phyloP scores from a whole-genome alignment of 257 asterid species.

The Leonotis leonurus region DNA sequence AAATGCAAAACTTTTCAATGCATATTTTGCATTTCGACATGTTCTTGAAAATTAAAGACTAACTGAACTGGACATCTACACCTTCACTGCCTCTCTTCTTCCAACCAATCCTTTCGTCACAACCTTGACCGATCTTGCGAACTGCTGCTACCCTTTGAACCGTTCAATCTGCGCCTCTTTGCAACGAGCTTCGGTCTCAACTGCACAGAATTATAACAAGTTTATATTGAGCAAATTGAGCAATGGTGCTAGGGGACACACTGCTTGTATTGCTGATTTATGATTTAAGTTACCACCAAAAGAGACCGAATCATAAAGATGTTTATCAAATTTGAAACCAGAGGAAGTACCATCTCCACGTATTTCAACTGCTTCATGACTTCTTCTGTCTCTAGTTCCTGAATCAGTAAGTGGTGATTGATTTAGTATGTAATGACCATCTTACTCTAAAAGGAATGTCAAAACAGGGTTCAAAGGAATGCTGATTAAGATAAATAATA shows the following conservation, averaged over 20 bases:
- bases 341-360: conserved; percentile 56
- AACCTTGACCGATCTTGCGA: conserved; percentile 10
- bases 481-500: no score
- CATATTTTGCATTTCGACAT: no score
- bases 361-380: conserved; percentile 78
- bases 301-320: no score
- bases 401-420: conserved; percentile 24
- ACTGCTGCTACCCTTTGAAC: conserved; percentile 24
- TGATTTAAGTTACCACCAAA: no score
- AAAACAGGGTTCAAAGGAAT: no score
- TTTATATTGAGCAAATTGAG: background rate
- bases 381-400: conserved; percentile 81
- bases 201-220: conserved; percentile 29
- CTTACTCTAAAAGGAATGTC: background rate
- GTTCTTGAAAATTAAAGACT: no score
- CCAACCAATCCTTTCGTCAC: background rate
- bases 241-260: background rate
- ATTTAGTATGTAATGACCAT: background rate
- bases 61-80: conserved; percentile 12
- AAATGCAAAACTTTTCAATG: no score
- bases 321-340: no score
- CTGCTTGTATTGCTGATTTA: no score
- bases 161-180: conserved; percentile 45
- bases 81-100: no score
- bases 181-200: conserved; percentile 57